phyloP scores from a whole-genome alignment of 305 asterid genomes.

The Fraxinus paxiana region DNA sequence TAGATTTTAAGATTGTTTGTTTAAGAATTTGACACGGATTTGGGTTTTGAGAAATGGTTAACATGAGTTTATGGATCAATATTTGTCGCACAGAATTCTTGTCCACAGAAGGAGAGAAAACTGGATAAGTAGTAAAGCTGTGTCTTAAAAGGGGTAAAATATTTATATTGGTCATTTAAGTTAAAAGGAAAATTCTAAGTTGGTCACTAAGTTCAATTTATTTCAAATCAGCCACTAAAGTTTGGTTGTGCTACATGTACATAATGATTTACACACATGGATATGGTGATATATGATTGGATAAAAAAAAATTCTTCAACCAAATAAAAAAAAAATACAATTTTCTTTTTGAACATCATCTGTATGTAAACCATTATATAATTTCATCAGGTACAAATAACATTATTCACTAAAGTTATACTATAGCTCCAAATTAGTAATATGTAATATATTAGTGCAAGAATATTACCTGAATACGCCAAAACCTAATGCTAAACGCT shows the following conservation, averaged over 20 bases:
- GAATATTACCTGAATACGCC: neutral
- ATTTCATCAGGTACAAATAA: too few relatives aligned
- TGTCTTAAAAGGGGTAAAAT: neutral
- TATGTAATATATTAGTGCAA: neutral
- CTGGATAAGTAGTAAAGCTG: neutral
- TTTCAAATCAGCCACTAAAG: neutral
- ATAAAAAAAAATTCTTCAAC: neutral
- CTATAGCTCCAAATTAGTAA: neutral
- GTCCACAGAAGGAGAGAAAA: conserved; percentile 22
- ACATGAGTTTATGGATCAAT: conserved; percentile 24
- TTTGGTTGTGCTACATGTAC: neutral
- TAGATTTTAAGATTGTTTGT: conserved; percentile 6
- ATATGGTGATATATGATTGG: too few relatives aligned
- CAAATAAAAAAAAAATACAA: too few relatives aligned
- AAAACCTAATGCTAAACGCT: neutral
- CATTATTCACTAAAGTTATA: neutral
- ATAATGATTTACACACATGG: neutral
- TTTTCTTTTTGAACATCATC: neutral
- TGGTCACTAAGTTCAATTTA: neutral
- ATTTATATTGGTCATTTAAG: neutral
- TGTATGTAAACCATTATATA: too few relatives aligned
- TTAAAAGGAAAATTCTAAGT: neutral
- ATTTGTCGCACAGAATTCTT: neutral
- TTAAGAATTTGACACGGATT: conserved; percentile 20
- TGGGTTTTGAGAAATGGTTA: conserved; percentile 23